Percentiles rank a stretch among this genome's conserved stretches.
These are phyloP conservation scores for Pyrenophora tritici-repentis DNA, from an alignment of 2,329 filamentous ascomycete genomes.

Conservation along the genomic window DNA sequence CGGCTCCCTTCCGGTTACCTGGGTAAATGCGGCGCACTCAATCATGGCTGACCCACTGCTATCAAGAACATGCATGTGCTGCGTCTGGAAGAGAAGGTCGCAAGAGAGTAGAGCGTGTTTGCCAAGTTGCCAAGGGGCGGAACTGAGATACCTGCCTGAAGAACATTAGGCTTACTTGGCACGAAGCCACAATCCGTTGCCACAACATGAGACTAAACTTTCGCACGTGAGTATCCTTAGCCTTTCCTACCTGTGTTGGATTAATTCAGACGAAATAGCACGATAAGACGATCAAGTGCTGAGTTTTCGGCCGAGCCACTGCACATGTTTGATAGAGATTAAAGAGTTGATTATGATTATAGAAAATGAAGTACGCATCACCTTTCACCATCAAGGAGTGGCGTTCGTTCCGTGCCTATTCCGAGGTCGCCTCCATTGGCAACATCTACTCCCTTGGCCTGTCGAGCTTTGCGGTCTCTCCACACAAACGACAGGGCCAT, in stretches of 20 bases:
- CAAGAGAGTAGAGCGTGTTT: slow-evolving; percentile 31
- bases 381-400: slow-evolving; percentile 4
- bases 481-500: slow-evolving; percentile 83
- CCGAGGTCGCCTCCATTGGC: background rate
- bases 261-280: too few relatives aligned
- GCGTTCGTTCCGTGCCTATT: slow-evolving; percentile 5
- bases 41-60: slow-evolving; percentile 25
- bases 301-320: too few relatives aligned
- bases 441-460: slow-evolving; percentile 3
- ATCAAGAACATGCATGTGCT: slow-evolving; percentile 25
- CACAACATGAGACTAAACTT: background rate
- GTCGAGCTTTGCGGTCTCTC: slow-evolving; percentile 43
- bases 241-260: too few relatives aligned
- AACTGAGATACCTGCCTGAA: slow-evolving; percentile 39
- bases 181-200: slow-evolving; percentile 7
- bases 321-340: too few relatives aligned
- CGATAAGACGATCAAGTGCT: too few relatives aligned
- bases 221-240: too few relatives aligned
- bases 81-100: slow-evolving; percentile 41
- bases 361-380: background rate
- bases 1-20: slow-evolving; percentile 3
- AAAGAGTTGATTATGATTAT: too few relatives aligned
- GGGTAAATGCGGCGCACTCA: slow-evolving; percentile 19
- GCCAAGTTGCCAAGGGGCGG: slow-evolving; percentile 32
- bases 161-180: slow-evolving; percentile 29